Evolutionary conservation across 2,329 filamentous ascomycete genomes (phyloP).

Genomic region (Alternaria longipes): DNA sequence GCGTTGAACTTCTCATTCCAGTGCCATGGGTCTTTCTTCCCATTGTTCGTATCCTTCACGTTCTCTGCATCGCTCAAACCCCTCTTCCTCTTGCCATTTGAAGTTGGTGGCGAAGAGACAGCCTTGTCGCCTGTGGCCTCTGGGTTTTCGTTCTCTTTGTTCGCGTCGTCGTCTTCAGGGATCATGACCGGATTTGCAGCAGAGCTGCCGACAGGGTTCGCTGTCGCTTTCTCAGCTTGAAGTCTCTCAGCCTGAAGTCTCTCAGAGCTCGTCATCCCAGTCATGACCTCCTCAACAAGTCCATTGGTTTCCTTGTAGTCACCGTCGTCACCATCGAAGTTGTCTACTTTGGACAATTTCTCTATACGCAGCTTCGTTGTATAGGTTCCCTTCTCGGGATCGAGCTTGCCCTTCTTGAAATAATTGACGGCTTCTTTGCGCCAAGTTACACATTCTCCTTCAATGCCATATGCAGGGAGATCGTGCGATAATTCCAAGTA

Average conservation of each 20-base stretch:
- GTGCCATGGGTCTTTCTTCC: conserved; percentile 24
- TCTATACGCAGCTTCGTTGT: conserved; percentile 19
- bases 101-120: not conserved
- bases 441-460: conserved; percentile 24
- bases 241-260: not conserved
- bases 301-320: not conserved
- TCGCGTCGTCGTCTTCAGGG: conserved; percentile 7
- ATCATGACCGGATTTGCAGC: conserved; percentile 5
- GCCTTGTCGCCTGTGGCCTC: not conserved
- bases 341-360: conserved; percentile 12
- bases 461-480: conserved; percentile 26
- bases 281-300: not conserved
- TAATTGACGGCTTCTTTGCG: conserved; percentile 19
- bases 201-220: not conserved
- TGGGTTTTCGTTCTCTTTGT: conserved; percentile 12
- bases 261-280: not conserved
- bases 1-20: conserved; percentile 18
- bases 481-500: conserved; percentile 23
- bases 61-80: not conserved
- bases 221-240: not conserved
- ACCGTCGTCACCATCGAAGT: not conserved
- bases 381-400: conserved; percentile 20
- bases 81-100: conserved; percentile 10
- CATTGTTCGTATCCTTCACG: not conserved
- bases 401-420: conserved; percentile 27